Base-by-base conservation (phyloP, 2,329 filamentous ascomycete species). In the Neofusicoccum cordaticola region DNA sequence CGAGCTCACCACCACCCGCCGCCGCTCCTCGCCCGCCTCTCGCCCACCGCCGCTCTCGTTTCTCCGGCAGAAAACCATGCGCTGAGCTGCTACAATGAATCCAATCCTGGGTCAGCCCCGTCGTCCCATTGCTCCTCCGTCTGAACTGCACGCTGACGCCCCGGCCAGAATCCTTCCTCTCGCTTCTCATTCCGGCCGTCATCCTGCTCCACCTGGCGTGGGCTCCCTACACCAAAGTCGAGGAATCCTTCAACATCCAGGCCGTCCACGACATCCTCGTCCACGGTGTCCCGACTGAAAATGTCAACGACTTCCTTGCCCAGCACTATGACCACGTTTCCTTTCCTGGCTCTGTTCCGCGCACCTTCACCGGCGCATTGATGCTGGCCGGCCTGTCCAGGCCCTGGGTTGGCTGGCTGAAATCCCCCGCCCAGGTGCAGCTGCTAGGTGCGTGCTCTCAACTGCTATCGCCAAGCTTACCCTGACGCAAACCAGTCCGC, bases 201-300 rank as follows among this genome's bases (percentile, higher is more conserved):
- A 82, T 91, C 70, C 75, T 90, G 65, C 63, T 90, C 63, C 91
- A 97, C 77, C 86, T 96, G 63, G 73, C 87, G 67, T 75, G 88
- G 27, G 87, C 93, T 11, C 95, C 95, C 0, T 94, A 96, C 80
- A 97, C 93, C 65, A 99, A 99, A 78, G 95, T 99, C 66, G 95
- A 99, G 77, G 95, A 99, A 78, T 98, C 94, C 0, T 98, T 99
- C 85, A 97, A 97, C 76, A 87, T 98, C 65, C 95, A 99, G 77
- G 95, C 95, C 5, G 86, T 88, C 2, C 95, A 98, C 77, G 95
- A 99, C 76, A 90, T 99, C 41, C 78, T 97, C 66, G 85, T 86
- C 42, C 92, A 95, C 75, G 93, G 93, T 27, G 87, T 91, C 1
- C 91, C 92, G 0, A 84, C 81, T 1, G 74, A 78, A 19, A 81